These are phyloP conservation scores for Mentha longifolia DNA, from an alignment of 257 asterid genomes.

Conservation along the genomic window DNA sequence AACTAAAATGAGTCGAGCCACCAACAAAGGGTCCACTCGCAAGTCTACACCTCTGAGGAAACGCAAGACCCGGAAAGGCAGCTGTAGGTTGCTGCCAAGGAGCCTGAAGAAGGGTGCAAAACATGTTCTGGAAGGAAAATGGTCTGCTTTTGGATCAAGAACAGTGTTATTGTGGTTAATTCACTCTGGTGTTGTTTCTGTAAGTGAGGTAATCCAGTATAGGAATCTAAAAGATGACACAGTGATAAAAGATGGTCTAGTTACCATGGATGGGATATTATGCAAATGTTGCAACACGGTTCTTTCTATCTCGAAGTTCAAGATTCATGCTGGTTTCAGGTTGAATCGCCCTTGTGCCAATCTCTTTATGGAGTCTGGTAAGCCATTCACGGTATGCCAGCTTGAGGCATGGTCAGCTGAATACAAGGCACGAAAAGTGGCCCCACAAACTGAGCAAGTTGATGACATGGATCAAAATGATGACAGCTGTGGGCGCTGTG, in stretches of 20 bases:
- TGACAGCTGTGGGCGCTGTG: constrained; percentile 98
- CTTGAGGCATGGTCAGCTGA: constrained; percentile 99
- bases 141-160: constrained; percentile 71
- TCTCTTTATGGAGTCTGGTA: constrained; percentile 85
- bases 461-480: constrained; percentile 89
- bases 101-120: constrained; percentile 73
- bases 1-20: constrained; percentile 51
- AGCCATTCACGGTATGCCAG: constrained; percentile 81
- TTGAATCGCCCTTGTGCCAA: constrained; percentile 62
- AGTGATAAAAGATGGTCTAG: constrained; percentile 74
- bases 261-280: constrained; percentile 77
- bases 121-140: constrained; percentile 66
- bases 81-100: constrained; percentile 84
- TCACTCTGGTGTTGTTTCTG: constrained; percentile 69
- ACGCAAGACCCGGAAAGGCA: constrained; percentile 70
- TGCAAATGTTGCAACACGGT: constrained; percentile 76
- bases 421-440: constrained; percentile 67
- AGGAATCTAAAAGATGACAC: constrained; percentile 60
- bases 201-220: constrained; percentile 76
- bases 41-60: constrained; percentile 63
- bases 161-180: constrained; percentile 90
- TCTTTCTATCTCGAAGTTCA: constrained; percentile 73
- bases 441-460: constrained; percentile 54
- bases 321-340: constrained; percentile 74
- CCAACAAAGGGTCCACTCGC: constrained; percentile 49